A percentile compares a stretch with the other conserved stretches of the same genome.
Evolutionary conservation across 495 filamentous ascomycete species (phyloP).

Genomic region (Entonaema liquescens): DNA sequence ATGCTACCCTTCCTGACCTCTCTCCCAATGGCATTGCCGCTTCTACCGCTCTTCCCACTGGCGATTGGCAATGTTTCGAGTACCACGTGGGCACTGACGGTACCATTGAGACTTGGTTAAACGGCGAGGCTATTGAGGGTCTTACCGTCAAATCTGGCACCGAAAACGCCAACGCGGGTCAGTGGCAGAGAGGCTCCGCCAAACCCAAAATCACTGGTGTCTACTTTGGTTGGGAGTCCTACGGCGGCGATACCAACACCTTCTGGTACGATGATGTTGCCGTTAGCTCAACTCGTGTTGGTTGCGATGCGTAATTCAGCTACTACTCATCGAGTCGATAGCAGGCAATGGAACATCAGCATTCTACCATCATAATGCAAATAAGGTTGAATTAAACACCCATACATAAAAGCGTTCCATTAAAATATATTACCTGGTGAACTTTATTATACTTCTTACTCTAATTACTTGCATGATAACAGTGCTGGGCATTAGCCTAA

Average conservation of each 20-base stretch:
- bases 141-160: constrained; percentile 56
- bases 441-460: neutral
- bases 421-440: neutral
- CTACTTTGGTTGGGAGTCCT: constrained; percentile 69
- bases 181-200: constrained; percentile 57
- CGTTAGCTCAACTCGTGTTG: constrained; percentile 56
- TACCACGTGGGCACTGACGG: constrained; percentile 65
- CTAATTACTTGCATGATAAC: neutral
- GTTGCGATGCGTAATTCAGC: constrained; percentile 46
- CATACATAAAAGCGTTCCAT: neutral
- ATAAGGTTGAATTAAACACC: neutral
- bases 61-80: constrained; percentile 64
- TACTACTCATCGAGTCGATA: neutral
- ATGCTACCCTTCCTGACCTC: constrained; percentile 67
- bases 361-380: neutral
- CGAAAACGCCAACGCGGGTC: constrained; percentile 58
- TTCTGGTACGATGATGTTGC: constrained; percentile 67
- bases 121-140: constrained; percentile 57
- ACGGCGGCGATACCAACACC: constrained; percentile 65
- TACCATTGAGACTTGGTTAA: constrained; percentile 65
- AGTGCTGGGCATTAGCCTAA: neutral
- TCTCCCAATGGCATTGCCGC: constrained; percentile 64
- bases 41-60: constrained; percentile 57
- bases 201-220: constrained; percentile 61
- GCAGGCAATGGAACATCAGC: neutral